Conservation (phyloP, 2,329 filamentous ascomycete species). For the Monosporascus cannonballus region DNA sequence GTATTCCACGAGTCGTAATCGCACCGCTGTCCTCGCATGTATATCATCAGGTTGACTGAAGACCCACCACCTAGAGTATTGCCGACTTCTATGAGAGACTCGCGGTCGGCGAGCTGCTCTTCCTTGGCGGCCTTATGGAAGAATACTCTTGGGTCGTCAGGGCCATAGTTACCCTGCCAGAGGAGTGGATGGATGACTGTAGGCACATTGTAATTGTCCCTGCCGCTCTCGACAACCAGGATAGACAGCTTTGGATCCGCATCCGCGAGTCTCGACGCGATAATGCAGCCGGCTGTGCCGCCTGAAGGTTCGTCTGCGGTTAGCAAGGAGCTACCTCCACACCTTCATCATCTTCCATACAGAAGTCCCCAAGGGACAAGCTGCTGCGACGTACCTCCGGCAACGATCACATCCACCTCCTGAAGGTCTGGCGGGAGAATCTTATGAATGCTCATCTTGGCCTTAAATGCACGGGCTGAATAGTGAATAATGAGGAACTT, state of each 20-base stretch:
- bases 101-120: constrained; percentile 36
- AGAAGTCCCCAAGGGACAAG: not conserved
- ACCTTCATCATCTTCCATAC: constrained; percentile 15
- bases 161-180: constrained; percentile 40
- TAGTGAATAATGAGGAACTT: no score
- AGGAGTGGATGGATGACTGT: constrained; percentile 44
- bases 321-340: not conserved
- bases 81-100: constrained; percentile 29
- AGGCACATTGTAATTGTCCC: constrained; percentile 45
- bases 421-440: not conserved
- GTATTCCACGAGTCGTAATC: constrained; percentile 13
- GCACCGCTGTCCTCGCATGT: constrained; percentile 13
- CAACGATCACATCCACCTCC: not conserved
- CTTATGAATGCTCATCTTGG: no score
- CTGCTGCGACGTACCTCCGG: not conserved
- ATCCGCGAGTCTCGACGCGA: constrained; percentile 44
- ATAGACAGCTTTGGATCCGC: constrained; percentile 38
- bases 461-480: no score
- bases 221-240: constrained; percentile 47
- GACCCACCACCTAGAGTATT: constrained; percentile 32
- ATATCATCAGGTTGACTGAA: constrained; percentile 38
- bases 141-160: constrained; percentile 33
- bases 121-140: constrained; percentile 44
- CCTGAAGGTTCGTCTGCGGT: not conserved
- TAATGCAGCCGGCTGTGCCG: constrained; percentile 41